Conservation (phyloP, 495 filamentous ascomycete genomes). For the Aspergillus kassunensis region DNA sequence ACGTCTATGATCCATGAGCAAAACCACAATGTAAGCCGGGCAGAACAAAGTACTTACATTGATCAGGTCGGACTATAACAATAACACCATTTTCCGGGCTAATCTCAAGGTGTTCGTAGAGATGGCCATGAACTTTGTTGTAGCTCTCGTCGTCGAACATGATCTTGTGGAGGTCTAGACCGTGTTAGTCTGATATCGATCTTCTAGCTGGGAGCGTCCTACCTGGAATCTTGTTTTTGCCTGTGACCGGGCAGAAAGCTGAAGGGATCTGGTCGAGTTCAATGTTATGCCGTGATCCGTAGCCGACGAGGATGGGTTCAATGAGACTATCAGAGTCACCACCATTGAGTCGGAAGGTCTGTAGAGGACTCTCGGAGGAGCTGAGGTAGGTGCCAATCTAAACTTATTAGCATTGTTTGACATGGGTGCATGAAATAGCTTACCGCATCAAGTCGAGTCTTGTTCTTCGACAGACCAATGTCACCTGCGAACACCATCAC, state of each 20-base stretch:
- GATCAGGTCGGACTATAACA: slow-evolving; percentile 63
- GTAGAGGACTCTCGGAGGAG: slow-evolving; percentile 32
- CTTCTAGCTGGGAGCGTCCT: not conserved
- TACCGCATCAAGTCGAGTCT: slow-evolving; percentile 40
- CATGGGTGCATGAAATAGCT: slow-evolving; percentile 15
- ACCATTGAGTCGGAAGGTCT: slow-evolving; percentile 40
- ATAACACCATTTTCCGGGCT: slow-evolving; percentile 50
- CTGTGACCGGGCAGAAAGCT: slow-evolving; percentile 55
- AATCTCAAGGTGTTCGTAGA: slow-evolving; percentile 59
- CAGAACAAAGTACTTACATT: slow-evolving; percentile 47
- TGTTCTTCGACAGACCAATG: slow-evolving; percentile 37
- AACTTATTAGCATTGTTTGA: slow-evolving; percentile 10
- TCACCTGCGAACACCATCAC: slow-evolving; percentile 55
- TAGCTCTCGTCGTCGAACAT: slow-evolving; percentile 67
- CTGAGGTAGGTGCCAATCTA: slow-evolving; percentile 38
- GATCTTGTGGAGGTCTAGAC: slow-evolving; percentile 55
- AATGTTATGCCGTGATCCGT: slow-evolving; percentile 48
- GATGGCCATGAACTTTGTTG: slow-evolving; percentile 60
- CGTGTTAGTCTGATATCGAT: not conserved
- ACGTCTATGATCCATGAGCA: slow-evolving; percentile 24
- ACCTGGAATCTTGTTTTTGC: slow-evolving; percentile 59
- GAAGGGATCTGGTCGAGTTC: slow-evolving; percentile 56
- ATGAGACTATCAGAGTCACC: slow-evolving; percentile 55
- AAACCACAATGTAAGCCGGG: not conserved
- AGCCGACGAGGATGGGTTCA: slow-evolving; percentile 54